Evolutionary conservation across 2,329 filamentous ascomycete species (phyloP), one percentile per base, ranked within the genome.

Genomic region (Scytalidium lignicola): DNA sequence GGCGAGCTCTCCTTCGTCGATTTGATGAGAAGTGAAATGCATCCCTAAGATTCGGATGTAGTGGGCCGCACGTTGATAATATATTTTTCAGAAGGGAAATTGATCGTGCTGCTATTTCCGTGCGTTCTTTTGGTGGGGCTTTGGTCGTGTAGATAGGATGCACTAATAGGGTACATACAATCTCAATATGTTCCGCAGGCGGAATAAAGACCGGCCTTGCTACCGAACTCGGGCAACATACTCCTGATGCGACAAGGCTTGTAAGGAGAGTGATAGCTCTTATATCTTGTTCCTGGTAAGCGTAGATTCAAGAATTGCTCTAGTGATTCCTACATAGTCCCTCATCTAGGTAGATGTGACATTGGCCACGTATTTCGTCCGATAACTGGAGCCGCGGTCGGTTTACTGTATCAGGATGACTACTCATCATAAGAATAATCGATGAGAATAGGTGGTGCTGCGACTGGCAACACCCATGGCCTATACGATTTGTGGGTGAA

Each of bases 91-190:
- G 75, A 50, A 93, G 87, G 32, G 75, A 73, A 23, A 92, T 70
- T 1, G 90, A 82, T 32, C 82, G 74, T 47, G 83, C 77, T 2
- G 88, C 74, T 9, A 88, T 79, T 44, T 83, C 75, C 46, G 76
- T 67, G 47, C 81, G 78, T 18, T 86, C 82, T 12, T 70, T 61
- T 8, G 81, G 79, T 22, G 77, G 74, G 3, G 85, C 78, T 44
- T 88, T 82, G 2, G 85, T 93, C 1, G 91, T 96, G 55, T 87
- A 80, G 20, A 74, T 70, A 0, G 92, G 92, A 61, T 96, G 90
- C 13, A 93, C 79, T n/a, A 85, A 68, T n/a, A 96, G 73, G 1
- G 89, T 93, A 41, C 78, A 82, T n/a, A 90, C 77, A 8, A 96
- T 73, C 7, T 88, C 84, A 20, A 97, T 73, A 55, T 92, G 84